These are phyloP conservation scores for Plasmodium sp. DNA, from an alignment of 169 alveolate genomes.

Conservation along the genomic window DNA sequence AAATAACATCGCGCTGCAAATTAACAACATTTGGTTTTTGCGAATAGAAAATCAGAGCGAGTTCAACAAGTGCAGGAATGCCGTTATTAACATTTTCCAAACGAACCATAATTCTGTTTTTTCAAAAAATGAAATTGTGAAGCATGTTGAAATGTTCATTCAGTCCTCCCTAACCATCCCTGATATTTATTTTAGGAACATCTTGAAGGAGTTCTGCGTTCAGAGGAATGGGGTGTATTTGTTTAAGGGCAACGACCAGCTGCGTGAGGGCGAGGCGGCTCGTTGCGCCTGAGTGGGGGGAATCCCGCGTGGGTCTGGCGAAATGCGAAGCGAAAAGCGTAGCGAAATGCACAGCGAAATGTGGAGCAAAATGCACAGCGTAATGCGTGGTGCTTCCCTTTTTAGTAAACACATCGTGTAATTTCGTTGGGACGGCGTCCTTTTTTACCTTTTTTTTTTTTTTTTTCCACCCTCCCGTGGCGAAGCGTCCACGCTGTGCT, in stretches of 20 bases:
- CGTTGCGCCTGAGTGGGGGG: background rate
- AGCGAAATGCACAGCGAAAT: background rate
- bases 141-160: constrained; percentile 34
- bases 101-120: constrained; percentile 44
- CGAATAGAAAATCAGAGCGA: constrained; percentile 44
- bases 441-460: background rate
- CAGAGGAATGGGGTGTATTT: constrained; percentile 63
- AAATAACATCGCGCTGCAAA: constrained; percentile 56
- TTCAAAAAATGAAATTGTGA: constrained; percentile 46
- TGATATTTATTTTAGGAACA: constrained; percentile 76
- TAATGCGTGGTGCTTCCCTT: background rate
- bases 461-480: background rate
- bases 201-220: constrained; percentile 71
- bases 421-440: background rate
- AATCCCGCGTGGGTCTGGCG: background rate
- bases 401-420: background rate
- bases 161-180: constrained; percentile 66
- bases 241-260: constrained; percentile 62
- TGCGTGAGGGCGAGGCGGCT: background rate
- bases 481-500: background rate
- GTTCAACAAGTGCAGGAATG: constrained; percentile 68
- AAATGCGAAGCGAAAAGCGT: background rate
- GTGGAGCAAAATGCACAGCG: background rate
- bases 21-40: constrained; percentile 65
- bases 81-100: constrained; percentile 56